These are phyloP conservation scores for Arthrobotrys sphaeroides DNA, from an alignment of 2,329 filamentous ascomycete genomes.

Conservation along the genomic window DNA sequence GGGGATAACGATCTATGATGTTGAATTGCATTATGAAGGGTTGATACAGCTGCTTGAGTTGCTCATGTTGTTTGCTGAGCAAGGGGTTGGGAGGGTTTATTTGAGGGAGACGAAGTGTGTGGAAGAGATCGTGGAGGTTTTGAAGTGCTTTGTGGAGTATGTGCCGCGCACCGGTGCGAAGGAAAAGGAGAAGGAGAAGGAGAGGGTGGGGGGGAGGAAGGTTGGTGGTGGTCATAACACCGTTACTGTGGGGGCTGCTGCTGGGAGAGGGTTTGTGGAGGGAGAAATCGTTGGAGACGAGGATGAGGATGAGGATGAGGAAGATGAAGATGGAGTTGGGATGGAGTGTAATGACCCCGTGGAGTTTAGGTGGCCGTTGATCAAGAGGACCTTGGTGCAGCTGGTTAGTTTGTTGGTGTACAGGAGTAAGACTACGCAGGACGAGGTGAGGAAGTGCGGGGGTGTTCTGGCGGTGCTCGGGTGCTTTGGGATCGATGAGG, in stretches of 20 bases:
- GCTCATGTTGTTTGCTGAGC: constrained; percentile 51
- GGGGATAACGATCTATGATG: constrained; percentile 52
- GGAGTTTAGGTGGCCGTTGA: constrained; percentile 58
- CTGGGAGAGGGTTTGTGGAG: background rate
- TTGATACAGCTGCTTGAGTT: constrained; percentile 46
- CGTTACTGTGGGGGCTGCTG: too few species aligned
- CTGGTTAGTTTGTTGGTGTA: constrained; percentile 56
- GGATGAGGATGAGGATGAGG: constrained; percentile 44
- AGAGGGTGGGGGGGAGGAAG: constrained; percentile 1
- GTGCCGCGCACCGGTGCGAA: constrained; percentile 37
- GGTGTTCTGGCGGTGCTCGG: constrained; percentile 56
- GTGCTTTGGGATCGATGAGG: constrained; percentile 58
- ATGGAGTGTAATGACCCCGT: constrained; percentile 57
- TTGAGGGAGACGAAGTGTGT: constrained; percentile 37
- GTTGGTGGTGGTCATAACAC: background rate
- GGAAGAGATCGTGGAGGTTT: constrained; percentile 38
- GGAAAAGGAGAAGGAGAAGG: constrained; percentile 11
- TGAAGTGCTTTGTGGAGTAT: constrained; percentile 41
- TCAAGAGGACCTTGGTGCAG: constrained; percentile 57
- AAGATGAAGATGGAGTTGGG: constrained; percentile 55
- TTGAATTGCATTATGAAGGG: constrained; percentile 49
- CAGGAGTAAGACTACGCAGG: constrained; percentile 56
- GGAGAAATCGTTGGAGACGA: too few species aligned
- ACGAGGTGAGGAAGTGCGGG: constrained; percentile 56
- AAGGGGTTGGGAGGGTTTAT: constrained; percentile 42